phyloP scores from a whole-genome alignment of 139 green algal genomes.

The Mesotaenium endlicherianum region DNA sequence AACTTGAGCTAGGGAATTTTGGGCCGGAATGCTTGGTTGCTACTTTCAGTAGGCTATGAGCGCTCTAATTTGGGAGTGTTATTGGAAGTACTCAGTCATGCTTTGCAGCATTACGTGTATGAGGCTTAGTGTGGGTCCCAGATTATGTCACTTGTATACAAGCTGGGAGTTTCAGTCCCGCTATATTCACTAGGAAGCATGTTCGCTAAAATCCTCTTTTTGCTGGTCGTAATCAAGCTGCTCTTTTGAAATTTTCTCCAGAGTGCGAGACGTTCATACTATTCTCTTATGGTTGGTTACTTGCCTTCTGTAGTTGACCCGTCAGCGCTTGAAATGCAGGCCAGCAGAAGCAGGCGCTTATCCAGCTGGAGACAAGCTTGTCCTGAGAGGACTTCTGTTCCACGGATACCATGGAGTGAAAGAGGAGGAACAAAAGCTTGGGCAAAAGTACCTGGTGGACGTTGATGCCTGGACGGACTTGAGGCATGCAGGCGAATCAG shows the following conservation, averaged over 20 bases:
- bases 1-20: too few relatives aligned
- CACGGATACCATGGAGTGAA: constrained; percentile 56
- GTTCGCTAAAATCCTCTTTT: background rate
- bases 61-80: too few relatives aligned
- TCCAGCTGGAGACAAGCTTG: constrained; percentile 21
- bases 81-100: too few relatives aligned
- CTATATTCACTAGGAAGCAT: background rate
- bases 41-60: too few relatives aligned
- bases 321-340: background rate
- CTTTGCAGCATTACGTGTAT: too few relatives aligned
- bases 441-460: constrained; percentile 59
- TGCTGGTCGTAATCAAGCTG: background rate
- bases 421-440: constrained; percentile 40
- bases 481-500: constrained; percentile 7
- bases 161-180: too few relatives aligned
- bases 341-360: too few relatives aligned
- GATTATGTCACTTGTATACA: too few relatives aligned
- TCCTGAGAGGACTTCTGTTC: constrained; percentile 54
- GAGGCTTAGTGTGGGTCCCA: too few relatives aligned
- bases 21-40: too few relatives aligned
- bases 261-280: background rate
- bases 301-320: background rate
- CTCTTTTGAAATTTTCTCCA: background rate
- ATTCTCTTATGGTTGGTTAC: background rate
- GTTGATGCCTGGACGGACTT: constrained; percentile 30